phyloP scores from a whole-genome alignment of 2,329 filamentous ascomycete genomes.

The Venturiaceae sp. region DNA sequence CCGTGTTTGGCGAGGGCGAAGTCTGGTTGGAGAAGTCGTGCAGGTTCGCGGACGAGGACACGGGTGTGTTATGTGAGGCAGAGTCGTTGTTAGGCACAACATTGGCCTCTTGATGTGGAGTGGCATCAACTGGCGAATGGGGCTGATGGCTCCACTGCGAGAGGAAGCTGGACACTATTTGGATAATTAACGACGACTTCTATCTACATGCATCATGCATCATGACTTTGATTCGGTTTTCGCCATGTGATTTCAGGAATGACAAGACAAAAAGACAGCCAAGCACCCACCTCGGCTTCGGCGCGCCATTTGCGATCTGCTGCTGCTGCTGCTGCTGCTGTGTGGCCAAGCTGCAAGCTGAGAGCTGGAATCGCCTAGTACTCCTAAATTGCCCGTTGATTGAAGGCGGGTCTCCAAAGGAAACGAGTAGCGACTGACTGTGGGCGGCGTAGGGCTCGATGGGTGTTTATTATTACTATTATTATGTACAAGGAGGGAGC shows the following conservation, averaged over 20 bases:
- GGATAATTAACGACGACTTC: background rate
- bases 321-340: too few species aligned
- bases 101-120: background rate
- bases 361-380: background rate
- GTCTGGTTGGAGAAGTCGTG: constrained; percentile 11
- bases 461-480: too few species aligned
- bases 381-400: background rate
- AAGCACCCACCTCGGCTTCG: background rate
- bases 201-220: background rate
- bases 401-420: too few species aligned
- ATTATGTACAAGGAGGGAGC: too few species aligned
- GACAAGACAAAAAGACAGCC: too few species aligned
- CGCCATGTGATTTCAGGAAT: background rate
- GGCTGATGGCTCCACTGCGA: background rate
- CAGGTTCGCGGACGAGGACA: constrained; percentile 20
- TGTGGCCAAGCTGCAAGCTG: background rate
- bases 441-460: background rate
- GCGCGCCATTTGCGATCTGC: background rate
- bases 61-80: constrained; percentile 4
- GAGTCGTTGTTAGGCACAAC: background rate
- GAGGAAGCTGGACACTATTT: background rate
- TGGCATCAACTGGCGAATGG: background rate
- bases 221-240: too few species aligned
- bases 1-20: constrained; percentile 17
- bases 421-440: too few species aligned